A percentile compares a stretch with the other conserved stretches of the same genome.
phyloP scores from a whole-genome alignment of 345 rosid species.

The Citrus trifoliata region DNA sequence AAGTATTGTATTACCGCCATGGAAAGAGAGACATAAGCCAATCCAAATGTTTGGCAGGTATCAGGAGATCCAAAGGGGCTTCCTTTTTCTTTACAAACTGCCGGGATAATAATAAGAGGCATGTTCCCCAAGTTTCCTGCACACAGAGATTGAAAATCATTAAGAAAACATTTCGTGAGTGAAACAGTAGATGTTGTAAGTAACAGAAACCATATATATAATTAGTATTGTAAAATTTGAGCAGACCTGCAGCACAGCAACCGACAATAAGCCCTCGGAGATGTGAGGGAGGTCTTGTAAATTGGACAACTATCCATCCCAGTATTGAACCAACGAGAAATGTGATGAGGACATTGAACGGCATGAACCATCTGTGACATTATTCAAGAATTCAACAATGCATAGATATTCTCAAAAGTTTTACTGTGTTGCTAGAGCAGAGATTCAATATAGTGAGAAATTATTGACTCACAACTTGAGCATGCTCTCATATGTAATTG shows the following conservation, averaged over 20 bases:
- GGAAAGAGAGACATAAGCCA: constrained; percentile 62
- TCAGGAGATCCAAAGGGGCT: constrained; percentile 65
- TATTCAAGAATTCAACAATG: background rate
- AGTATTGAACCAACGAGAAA: constrained; percentile 29
- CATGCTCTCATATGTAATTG: constrained; percentile 52
- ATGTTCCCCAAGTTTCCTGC: constrained; percentile 68
- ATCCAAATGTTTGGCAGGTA: constrained; percentile 39
- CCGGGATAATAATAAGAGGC: constrained; percentile 65
- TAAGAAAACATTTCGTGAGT: background rate
- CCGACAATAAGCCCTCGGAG: constrained; percentile 33
- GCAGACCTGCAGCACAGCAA: constrained; percentile 38
- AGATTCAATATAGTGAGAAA: background rate
- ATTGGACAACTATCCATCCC: constrained; percentile 33
- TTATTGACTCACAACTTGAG: constrained; percentile 43
- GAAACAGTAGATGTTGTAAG: background rate
- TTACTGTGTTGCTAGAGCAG: background rate
- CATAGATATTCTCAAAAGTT: background rate
- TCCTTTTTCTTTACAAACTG: constrained; percentile 59
- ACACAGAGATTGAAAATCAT: background rate
- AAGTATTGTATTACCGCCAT: constrained; percentile 49
- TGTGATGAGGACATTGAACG: constrained; percentile 36
- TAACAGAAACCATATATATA: background rate
- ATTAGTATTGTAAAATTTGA: background rate
- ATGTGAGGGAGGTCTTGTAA: constrained; percentile 29
- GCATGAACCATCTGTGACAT: constrained; percentile 41